A percentile compares a stretch with the other conserved stretches of the same genome.
phyloP scores from a whole-genome alignment of 2,329 filamentous ascomycete species.

The Xylaria polymorpha region DNA sequence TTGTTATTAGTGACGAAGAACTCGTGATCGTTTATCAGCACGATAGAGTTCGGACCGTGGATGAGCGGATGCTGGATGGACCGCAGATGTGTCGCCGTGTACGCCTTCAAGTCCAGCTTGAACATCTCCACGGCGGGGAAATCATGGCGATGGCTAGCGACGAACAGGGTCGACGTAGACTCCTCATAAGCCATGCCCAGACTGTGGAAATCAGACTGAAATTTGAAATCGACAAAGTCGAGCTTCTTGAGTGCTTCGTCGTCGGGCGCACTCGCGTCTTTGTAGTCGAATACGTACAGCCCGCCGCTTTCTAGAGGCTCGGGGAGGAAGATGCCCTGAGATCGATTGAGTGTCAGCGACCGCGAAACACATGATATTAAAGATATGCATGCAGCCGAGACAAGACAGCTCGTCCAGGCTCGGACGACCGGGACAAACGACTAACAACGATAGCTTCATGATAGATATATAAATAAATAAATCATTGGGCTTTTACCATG shows the following conservation, averaged over 20 bases:
- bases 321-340: constrained; percentile 48
- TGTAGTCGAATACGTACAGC: constrained; percentile 56
- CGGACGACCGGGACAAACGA: not conserved
- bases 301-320: constrained; percentile 46
- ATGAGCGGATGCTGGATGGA: constrained; percentile 55
- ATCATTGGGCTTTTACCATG: constrained; percentile 48
- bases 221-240: constrained; percentile 44
- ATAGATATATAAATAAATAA: not conserved
- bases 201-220: constrained; percentile 52
- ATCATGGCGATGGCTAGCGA: constrained; percentile 53
- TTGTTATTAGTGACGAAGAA: constrained; percentile 58
- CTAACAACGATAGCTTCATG: not conserved
- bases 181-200: constrained; percentile 56
- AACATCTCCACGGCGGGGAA: constrained; percentile 56
- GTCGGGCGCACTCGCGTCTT: constrained; percentile 38
- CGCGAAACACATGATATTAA: constrained; percentile 5
- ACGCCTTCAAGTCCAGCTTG: constrained; percentile 49
- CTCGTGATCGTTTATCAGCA: constrained; percentile 51
- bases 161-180: constrained; percentile 51
- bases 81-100: constrained; percentile 52
- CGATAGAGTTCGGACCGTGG: constrained; percentile 55
- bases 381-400: constrained; percentile 24
- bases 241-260: constrained; percentile 43
- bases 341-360: constrained; percentile 16
- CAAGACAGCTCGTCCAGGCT: constrained; percentile 8